phyloP scores from a whole-genome alignment of 345 rosid genomes.

The Jatropha curcas region DNA sequence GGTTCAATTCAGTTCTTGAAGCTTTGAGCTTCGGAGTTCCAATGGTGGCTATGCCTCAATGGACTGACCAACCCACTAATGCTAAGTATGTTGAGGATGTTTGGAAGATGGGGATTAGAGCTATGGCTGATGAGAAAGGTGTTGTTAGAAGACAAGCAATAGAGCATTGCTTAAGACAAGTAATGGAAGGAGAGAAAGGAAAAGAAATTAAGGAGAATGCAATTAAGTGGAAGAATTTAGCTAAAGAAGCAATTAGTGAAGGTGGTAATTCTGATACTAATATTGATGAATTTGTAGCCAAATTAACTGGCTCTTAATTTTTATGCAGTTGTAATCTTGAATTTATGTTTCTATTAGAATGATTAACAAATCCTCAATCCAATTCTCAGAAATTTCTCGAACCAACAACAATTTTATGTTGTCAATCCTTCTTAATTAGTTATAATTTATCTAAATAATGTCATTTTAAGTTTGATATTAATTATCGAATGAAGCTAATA shows the following conservation, averaged over 20 bases:
- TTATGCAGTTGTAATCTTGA: not conserved
- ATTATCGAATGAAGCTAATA: no score
- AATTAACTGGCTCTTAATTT: not conserved
- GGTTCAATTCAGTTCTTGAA: constrained; percentile 19
- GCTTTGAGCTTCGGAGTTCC: constrained; percentile 21
- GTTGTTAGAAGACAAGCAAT: not conserved
- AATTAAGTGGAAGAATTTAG: constrained; percentile 3
- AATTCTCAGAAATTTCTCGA: no score
- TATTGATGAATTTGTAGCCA: constrained; percentile 8
- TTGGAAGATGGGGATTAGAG: constrained; percentile 15
- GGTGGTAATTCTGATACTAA: constrained; percentile 9
- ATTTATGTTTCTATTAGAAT: no score
- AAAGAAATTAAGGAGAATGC: constrained; percentile 4
- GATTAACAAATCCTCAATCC: no score
- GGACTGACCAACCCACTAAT: constrained; percentile 13
- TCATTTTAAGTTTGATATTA: no score
- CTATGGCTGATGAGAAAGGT: constrained; percentile 2
- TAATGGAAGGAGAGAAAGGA: constrained; percentile 9
- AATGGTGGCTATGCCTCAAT: constrained; percentile 20
- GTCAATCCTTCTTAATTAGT: no score
- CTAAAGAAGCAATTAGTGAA: constrained; percentile 1
- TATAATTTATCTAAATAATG: no score
- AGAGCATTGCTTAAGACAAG: not conserved
- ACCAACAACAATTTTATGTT: no score
- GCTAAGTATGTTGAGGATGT: constrained; percentile 10